Evolutionary conservation across 495 filamentous ascomycete species (phyloP), one percentile per base, ranked within the genome.

Genomic region (Podospora pseudoanserina): DNA sequence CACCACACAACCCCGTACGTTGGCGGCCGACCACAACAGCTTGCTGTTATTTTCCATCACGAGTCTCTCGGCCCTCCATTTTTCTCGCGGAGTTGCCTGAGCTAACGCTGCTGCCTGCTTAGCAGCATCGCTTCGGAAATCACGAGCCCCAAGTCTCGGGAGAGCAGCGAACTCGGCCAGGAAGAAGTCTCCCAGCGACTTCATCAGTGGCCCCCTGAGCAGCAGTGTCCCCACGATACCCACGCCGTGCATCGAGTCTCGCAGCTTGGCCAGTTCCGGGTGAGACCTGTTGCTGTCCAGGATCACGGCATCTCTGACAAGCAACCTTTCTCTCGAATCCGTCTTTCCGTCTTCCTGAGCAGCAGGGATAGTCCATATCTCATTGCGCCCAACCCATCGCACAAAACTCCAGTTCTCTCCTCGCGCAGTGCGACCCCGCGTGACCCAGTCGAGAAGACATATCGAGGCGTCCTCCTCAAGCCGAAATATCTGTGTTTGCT

Each of bases 391-490:
- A 65, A 82, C 83, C 87, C 96, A 98, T 49, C 83, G 79, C 19
- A 80, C 78, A 65, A 96, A 87, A 72, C 88, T 89, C 95, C 95
- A 99, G 66, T 90, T 84, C 81, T 99, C 95, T n/a, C 92, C 93
- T 30, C 91, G 84, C 5, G 95, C 93, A 11, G 81, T 85, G n/a
- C 95, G 86, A 4, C 95, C 94, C 70, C 93, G 89, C 23, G 87
- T 91, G 6, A 97, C 92, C 95, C 95, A 99, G 76, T 99, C 95
- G 55, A 96, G 80, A 2, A 97, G 81, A 73, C 93, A 94, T 19
- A 98, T 79, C 69, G 86, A 87, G 13, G 83, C 84, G 4, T 73
- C 79, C 2, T 81, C 73, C 28, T 88, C 85, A 9, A 97, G 71
- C 11, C 84, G 83, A 74, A 97, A 95, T 30, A 86, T 83, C 73